Base-by-base conservation (phyloP, 306 rosid species). In the Arachis stenosperma region DNA sequence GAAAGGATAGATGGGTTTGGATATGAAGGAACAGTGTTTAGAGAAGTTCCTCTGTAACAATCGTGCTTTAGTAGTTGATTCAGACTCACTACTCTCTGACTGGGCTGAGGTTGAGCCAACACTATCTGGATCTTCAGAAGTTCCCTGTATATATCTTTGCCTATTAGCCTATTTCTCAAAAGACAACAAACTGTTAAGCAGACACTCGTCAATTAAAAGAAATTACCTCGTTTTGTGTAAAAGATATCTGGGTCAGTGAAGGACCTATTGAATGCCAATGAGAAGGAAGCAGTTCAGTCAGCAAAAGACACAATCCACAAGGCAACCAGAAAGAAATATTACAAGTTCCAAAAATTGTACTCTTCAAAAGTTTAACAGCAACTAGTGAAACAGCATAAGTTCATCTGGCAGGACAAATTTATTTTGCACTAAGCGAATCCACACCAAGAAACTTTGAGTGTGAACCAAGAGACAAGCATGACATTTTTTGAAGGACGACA, bases 1-100 rank as follows among this genome's bases (percentile, higher is more conserved):
- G 70, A 91, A 39, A 56, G 96, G 97, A 74, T 94, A 88, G 69
- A 94, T 82, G 27, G 95, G 93, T 80, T 94, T 91, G 50, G 97
- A 87, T 84, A 91, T 89, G 92, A 94, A 89, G 30, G 95, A 87
- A 52, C 80, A 79, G 56, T 65, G 82, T 72, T 70, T 77, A 37
- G 90, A 71, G 74, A 84, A 88, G 81, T 84, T 83, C 81, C 84
- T 71, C 61, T 86, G 86, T 30, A 84, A 86, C 37, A 83, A 81
- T 73, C 68, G 61, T 7, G 90, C 80, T 78, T 89, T 93, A 59
- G 81, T 48, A 13, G 84, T 66, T 61, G 86, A 84, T 67, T 91
- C 95, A 8, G 92, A 89, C 68, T 88, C 93, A 2, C 95, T 87
- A 67, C 96, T 85, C 77, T 90, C 96, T 22, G 92, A 91, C 27